Conservation (phyloP, 257 asterid genomes). For the Lantana camara region DNA sequence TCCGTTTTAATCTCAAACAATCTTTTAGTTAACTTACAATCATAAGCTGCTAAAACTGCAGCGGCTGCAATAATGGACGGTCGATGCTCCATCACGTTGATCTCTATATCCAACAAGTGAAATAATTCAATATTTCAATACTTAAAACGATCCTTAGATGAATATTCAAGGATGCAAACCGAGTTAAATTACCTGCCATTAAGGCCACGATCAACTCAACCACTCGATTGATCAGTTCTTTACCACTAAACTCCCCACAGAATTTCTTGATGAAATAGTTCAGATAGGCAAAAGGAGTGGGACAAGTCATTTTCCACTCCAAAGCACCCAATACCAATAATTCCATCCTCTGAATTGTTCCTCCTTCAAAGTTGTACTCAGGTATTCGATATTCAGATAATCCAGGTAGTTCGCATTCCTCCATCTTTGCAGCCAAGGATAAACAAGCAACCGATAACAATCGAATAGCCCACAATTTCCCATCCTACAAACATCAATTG, state of each 20-base stretch:
- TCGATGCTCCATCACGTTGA: conserved; percentile 39
- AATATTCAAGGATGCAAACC: neutral
- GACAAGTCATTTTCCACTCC: conserved; percentile 52
- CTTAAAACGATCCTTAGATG: conserved; percentile 4
- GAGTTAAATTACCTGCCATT: conserved; percentile 38
- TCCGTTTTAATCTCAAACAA: conserved; percentile 38
- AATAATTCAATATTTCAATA: neutral
- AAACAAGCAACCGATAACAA: conserved; percentile 57
- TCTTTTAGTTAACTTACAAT: conserved; percentile 31
- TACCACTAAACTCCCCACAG: conserved; percentile 25
- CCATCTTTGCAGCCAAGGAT: conserved; percentile 68
- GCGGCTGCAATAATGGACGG: conserved; percentile 57
- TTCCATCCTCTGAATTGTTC: conserved; percentile 47
- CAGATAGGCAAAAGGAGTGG: conserved; percentile 51
- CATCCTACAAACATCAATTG: conserved; percentile 38
- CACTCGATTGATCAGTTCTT: conserved; percentile 34
- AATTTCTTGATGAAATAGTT: conserved; percentile 44
- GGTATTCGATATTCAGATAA: conserved; percentile 42
- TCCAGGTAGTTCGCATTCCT: conserved; percentile 45
- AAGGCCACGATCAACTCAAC: conserved; percentile 35
- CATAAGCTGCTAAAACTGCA: conserved; percentile 51
- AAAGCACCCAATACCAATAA: conserved; percentile 42
- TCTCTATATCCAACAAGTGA: conserved; percentile 33
- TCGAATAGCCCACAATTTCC: conserved; percentile 47
- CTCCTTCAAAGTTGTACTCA: conserved; percentile 42